phyloP scores from a whole-genome alignment of 306 rosid genomes.

The Vicia sativa region DNA sequence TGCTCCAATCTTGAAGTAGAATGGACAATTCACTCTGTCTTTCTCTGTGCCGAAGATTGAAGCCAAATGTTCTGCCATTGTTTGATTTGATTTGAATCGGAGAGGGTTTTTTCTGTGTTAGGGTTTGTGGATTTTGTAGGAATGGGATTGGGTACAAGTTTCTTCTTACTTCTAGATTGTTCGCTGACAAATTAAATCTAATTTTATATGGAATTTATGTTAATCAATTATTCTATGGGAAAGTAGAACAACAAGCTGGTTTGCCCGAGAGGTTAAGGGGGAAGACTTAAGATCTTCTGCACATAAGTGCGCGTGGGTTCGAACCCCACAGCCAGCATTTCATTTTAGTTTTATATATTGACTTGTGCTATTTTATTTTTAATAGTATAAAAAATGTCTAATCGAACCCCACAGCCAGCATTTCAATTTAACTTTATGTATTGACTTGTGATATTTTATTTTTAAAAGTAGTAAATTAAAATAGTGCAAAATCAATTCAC shows the following conservation, averaged over 20 bases:
- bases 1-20: slow-evolving; percentile 83
- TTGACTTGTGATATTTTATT: no score
- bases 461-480: no score
- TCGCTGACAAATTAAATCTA: not conserved
- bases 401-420: slow-evolving; percentile 78
- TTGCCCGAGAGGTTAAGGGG: slow-evolving; percentile 84
- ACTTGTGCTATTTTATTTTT: no score
- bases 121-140: slow-evolving; percentile 37
- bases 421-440: no score
- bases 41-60: slow-evolving; percentile 79
- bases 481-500: no score
- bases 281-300: slow-evolving; percentile 77
- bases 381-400: no score
- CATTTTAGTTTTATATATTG: no score
- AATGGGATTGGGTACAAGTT: not conserved
- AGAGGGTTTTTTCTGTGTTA: not conserved
- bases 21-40: slow-evolving; percentile 78
- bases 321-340: slow-evolving; percentile 78
- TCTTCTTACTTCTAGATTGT: slow-evolving; percentile 35
- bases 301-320: slow-evolving; percentile 76
- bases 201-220: no score
- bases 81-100: not conserved
- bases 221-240: no score
- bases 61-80: slow-evolving; percentile 77
- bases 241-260: slow-evolving; percentile 33